Evolutionary conservation across 2,329 filamentous ascomycete genomes (phyloP).

Genomic region (Sporothrix variecibatus): DNA sequence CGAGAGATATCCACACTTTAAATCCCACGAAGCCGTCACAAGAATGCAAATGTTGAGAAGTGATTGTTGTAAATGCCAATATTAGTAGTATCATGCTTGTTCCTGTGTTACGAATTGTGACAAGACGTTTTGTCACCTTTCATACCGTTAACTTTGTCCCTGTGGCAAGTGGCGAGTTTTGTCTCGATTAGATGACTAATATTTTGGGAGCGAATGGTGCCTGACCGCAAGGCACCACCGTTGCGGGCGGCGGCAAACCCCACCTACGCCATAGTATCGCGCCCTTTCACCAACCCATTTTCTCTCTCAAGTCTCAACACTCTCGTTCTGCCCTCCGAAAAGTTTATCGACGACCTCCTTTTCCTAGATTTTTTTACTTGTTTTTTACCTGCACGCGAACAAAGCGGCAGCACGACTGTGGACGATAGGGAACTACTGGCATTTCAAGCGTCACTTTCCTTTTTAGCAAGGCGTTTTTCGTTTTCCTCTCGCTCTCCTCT

Average conservation of each 20-base stretch:
- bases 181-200: neutral
- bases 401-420: neutral
- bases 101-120: neutral
- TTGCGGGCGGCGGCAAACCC: slow-evolving; percentile 9
- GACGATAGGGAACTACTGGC: neutral
- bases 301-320: neutral
- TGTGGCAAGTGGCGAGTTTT: slow-evolving; percentile 16
- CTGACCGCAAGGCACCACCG: slow-evolving; percentile 16
- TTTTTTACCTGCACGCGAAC: neutral
- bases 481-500: neutral
- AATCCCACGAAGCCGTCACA: neutral
- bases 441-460: neutral
- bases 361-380: too few relatives aligned
- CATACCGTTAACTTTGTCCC: neutral
- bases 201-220: neutral
- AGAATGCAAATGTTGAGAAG: neutral
- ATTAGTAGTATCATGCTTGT: neutral
- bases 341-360: neutral
- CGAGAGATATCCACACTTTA: slow-evolving; percentile 24
- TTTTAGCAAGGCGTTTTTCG: neutral
- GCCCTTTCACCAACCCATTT: neutral
- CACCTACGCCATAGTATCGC: slow-evolving; percentile 21
- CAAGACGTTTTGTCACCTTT: neutral
- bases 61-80: neutral
- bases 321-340: neutral